phyloP scores from a whole-genome alignment of 257 asterid genomes.

The Salvia hispanica region DNA sequence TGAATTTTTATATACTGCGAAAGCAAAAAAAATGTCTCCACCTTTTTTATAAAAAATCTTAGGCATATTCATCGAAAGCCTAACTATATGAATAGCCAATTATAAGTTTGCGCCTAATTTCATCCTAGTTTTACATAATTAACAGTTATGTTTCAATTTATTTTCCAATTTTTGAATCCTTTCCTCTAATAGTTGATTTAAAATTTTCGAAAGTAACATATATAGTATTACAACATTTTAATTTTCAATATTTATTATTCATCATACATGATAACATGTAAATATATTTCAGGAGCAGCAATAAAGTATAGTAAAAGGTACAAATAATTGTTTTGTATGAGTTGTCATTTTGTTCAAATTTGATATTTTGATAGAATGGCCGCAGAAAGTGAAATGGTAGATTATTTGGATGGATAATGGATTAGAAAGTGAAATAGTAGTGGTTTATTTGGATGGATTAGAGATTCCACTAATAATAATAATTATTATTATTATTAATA shows the following conservation, averaged over 20 bases:
- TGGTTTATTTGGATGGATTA: no score
- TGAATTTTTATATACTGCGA: constrained; percentile 9
- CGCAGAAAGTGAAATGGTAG: constrained; percentile 33
- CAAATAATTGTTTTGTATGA: constrained; percentile 26
- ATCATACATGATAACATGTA: neutral
- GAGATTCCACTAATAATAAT: neutral
- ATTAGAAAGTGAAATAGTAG: constrained; percentile 12
- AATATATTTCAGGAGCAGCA: neutral
- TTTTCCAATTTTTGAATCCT: no score
- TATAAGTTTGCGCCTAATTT: neutral
- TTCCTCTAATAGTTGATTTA: no score
- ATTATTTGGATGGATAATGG: constrained; percentile 23
- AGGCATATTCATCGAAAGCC: neutral
- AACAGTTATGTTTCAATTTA: no score
- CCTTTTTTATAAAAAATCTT: neutral
- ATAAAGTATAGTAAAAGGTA: constrained; percentile 10
- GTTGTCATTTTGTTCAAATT: constrained; percentile 8
- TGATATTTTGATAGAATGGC: constrained; percentile 2
- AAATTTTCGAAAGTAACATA: no score
- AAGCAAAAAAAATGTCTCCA: neutral
- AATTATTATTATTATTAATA: constrained; percentile 50
- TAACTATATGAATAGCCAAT: neutral
- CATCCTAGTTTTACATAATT: no score
- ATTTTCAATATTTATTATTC: no score
- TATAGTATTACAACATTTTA: no score